Conservation (phyloP, 352 stramenopile genomes). For the Pythium coloratum region DNA sequence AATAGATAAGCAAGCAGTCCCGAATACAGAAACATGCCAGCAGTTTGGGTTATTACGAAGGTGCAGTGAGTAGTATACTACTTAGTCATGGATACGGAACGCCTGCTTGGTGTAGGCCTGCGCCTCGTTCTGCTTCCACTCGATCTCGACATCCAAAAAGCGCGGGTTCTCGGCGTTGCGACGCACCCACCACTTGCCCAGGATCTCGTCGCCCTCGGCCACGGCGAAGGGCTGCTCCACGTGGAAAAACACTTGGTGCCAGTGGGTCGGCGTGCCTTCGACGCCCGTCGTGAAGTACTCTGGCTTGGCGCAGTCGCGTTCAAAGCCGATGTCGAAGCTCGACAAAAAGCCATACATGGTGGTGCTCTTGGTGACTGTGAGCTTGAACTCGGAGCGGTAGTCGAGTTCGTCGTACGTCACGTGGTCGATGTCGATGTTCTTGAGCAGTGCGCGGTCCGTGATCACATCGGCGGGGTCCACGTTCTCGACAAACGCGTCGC, state of each 20-base stretch:
- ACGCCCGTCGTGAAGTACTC: conserved; percentile 95
- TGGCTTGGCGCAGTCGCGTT: conserved; percentile 89
- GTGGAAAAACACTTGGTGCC: conserved; percentile 99
- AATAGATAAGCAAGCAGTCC: not conserved
- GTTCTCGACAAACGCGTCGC: conserved; percentile 96
- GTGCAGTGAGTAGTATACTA: not conserved
- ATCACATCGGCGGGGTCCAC: conserved; percentile 89
- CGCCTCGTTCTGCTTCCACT: conserved; percentile 61
- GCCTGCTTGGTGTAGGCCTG: conserved; percentile 48
- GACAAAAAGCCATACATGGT: conserved; percentile 95
- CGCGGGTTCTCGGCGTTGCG: conserved; percentile 93
- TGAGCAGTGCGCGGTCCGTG: conserved; percentile 83
- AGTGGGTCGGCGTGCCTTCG: conserved; percentile 95
- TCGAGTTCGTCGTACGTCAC: conserved; percentile 94
- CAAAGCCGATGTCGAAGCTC: conserved; percentile 98
- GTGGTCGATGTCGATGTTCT: conserved; percentile 87
- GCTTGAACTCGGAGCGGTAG: conserved; percentile 90
- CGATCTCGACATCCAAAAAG: conserved; percentile 91
- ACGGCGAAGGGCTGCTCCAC: conserved; percentile 81
- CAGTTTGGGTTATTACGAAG: not conserved
- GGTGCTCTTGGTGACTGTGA: conserved; percentile 86
- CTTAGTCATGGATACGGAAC: conserved; percentile 79
- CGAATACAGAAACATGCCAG: not conserved
- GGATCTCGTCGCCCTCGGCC: conserved; percentile 69
- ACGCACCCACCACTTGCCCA: conserved; percentile 85